Evolutionary conservation across 2,329 filamentous ascomycete genomes (phyloP).

Genomic region (Paecilomyces niveus): DNA sequence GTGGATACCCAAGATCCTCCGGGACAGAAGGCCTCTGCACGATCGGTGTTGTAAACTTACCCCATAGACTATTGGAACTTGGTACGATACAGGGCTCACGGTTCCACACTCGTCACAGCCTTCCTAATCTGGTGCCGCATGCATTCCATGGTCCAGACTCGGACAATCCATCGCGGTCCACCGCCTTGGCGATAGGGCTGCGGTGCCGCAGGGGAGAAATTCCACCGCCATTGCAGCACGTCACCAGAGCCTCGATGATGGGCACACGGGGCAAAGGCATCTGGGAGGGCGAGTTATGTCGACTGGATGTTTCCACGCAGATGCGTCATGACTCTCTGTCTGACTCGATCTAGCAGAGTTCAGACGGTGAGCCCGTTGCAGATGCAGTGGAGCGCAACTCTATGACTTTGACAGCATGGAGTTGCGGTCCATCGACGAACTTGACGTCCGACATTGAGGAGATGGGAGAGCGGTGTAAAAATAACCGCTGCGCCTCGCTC

Average conservation of each 20-base stretch:
- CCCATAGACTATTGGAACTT: neutral
- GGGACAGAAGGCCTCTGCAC: neutral
- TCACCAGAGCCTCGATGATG: neutral
- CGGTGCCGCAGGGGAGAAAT: neutral
- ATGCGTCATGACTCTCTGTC: neutral
- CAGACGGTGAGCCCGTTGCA: neutral
- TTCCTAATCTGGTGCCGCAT: neutral
- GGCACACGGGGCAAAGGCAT: neutral
- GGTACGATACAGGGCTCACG: neutral
- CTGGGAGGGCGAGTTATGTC: neutral
- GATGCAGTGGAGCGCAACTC: neutral
- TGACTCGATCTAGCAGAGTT: neutral
- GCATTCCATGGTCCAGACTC: neutral
- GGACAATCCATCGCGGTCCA: neutral
- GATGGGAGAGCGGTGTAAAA: slow-evolving; percentile 2
- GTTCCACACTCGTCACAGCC: neutral
- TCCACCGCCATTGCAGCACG: neutral
- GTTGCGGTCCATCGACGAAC: neutral
- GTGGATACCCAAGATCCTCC: neutral
- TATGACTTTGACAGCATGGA: neutral
- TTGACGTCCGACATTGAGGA: neutral
- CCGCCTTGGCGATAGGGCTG: neutral
- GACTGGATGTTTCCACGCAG: neutral
- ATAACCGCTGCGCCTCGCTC: slow-evolving; percentile 1
- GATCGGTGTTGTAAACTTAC: neutral